Conservation (phyloP, 2,329 filamentous ascomycete species). For the Calonectria multiphialidica region DNA sequence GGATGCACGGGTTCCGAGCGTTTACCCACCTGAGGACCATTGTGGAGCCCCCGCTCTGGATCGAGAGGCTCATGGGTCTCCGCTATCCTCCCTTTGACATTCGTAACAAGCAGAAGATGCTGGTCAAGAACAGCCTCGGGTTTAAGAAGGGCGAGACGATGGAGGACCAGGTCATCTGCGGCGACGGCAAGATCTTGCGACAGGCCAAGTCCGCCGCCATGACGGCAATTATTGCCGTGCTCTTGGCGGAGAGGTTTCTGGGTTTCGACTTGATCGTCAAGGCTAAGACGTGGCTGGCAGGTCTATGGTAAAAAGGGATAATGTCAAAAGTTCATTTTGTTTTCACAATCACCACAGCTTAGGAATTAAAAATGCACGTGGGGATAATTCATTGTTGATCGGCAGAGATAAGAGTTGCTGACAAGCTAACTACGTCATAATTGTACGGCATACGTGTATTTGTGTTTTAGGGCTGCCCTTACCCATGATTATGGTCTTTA, state of each 20-base stretch:
- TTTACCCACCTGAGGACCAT: slow-evolving; percentile 48
- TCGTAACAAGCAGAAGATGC: neutral
- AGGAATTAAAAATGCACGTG: no score
- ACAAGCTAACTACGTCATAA: no score
- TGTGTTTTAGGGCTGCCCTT: no score
- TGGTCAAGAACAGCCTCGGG: neutral
- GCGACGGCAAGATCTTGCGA: neutral
- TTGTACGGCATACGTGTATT: no score
- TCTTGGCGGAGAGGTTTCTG: neutral
- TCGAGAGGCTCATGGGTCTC: slow-evolving; percentile 26
- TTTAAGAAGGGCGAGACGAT: neutral
- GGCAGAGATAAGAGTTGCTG: no score
- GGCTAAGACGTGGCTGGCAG: neutral
- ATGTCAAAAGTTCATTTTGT: neutral
- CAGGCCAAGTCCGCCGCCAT: neutral
- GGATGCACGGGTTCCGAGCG: slow-evolving; percentile 53
- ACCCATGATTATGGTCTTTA: no score
- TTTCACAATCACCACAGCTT: no score
- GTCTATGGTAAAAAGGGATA: neutral
- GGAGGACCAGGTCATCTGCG: neutral
- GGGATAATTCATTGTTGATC: no score
- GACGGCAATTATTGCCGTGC: neutral
- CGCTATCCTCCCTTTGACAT: neutral
- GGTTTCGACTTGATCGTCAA: neutral
- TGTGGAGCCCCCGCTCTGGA: slow-evolving; percentile 42